phyloP scores from a whole-genome alignment of 805 yeast genomes.

The Hanseniaspora clermontiae region DNA sequence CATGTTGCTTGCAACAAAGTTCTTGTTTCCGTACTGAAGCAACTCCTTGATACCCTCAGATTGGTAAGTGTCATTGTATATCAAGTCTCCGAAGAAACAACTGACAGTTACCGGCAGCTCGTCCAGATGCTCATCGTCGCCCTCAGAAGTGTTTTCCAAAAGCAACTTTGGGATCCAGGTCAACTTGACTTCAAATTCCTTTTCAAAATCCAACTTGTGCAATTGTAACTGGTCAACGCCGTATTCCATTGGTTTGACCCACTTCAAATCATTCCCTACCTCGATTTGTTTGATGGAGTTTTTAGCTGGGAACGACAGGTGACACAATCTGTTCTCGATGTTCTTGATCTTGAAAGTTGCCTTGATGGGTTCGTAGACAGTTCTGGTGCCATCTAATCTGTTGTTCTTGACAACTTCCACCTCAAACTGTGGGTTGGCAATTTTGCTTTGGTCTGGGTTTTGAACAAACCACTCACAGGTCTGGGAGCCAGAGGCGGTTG shows the following conservation, averaged over 20 bases:
- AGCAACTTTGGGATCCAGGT: constrained; percentile 64
- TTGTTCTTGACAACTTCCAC: constrained; percentile 42
- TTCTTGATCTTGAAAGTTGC: constrained; percentile 51
- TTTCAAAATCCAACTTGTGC: constrained; percentile 39
- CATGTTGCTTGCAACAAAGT: constrained; percentile 51
- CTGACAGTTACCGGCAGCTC: constrained; percentile 45
- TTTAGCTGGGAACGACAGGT: constrained; percentile 38
- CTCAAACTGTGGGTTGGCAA: constrained; percentile 33
- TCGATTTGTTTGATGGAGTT: constrained; percentile 49
- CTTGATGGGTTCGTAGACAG: constrained; percentile 50
- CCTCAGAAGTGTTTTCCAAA: constrained; percentile 30
- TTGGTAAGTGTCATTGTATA: constrained; percentile 19
- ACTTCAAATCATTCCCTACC: constrained; percentile 19
- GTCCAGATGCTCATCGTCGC: constrained; percentile 25
- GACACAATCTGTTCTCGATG: constrained; percentile 53
- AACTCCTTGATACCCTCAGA: constrained; percentile 64
- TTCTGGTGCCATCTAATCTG: constrained; percentile 32
- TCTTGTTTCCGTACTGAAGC: constrained; percentile 51
- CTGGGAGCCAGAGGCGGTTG: background rate
- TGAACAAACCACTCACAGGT: constrained; percentile 39
- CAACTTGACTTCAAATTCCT: constrained; percentile 53
- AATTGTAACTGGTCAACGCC: constrained; percentile 57
- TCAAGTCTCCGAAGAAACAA: constrained; percentile 71
- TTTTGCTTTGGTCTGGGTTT: background rate
- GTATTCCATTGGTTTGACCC: constrained; percentile 35